Evolutionary conservation across 2,329 filamentous ascomycete genomes (phyloP), one percentile per base, ranked within the genome.

Genomic region (Paramyrothecium sp.): DNA sequence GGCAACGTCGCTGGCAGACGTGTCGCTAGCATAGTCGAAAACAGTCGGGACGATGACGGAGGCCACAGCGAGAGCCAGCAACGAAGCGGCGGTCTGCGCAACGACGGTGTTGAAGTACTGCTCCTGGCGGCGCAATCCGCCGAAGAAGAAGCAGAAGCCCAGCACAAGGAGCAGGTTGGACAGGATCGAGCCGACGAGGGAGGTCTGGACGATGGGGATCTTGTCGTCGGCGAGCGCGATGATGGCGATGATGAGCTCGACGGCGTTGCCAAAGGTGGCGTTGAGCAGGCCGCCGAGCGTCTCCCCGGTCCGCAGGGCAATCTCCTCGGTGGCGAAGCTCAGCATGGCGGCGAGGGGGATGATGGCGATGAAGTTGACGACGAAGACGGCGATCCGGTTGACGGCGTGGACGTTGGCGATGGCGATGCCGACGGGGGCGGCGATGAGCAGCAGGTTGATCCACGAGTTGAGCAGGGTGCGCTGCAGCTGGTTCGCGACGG

Each of bases 51-150:
- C 92, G 63, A 97, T 94, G 63, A 97, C 80, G 66, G 87, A 89
- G 53, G 88, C 89, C 41, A 96, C 90, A 16, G 90, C 88, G 20
- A 96, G 80, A 13, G 91, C 88, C 20, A 96, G 83, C 54, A 96
- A 76, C 67, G 89, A 92, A 16, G 92, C 88, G 3, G 92, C 91
- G 0, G 93, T 97, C 72, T 97, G 92, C 0, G 93, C 93, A 7
- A 97, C 92, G 0, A 91, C 94, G 34, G 90, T 86, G 78, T 97
- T 97, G 83, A 97, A 98, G 72, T 86, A 88, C 71, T 97, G 94
- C 70, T 96, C 90, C 26, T 84, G 69, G 26, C 93, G 86, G 58
- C 89, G 88, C 64, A 96, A 72, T 3, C 92, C 92, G 53, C 91
- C 92, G 59, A 91, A 89, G 78, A 96, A 95, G 80, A 96, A 97